A percentile compares a stretch with the other conserved stretches of the same genome.
phyloP scores from a whole-genome alignment of 176 grass and related monocot genomes.

The Bromus sterilis region DNA sequence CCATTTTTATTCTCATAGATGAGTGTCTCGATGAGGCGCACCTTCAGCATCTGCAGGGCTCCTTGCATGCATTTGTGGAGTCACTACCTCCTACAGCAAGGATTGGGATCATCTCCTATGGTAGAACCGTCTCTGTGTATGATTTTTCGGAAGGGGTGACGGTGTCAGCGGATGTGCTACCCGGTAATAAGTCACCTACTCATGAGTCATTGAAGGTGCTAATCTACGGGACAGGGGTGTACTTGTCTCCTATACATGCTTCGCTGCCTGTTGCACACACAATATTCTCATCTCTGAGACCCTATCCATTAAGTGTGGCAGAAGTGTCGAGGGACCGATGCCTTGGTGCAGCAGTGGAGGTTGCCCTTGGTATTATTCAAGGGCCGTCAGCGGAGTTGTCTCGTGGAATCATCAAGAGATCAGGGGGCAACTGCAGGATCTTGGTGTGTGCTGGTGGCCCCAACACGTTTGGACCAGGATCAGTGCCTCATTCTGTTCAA shows the following conservation, averaged over 20 bases:
- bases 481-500: constrained; percentile 65
- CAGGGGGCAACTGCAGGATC: constrained; percentile 94
- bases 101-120: constrained; percentile 88
- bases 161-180: constrained; percentile 72
- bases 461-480: constrained; percentile 86
- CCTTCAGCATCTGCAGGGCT: constrained; percentile 94
- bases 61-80: constrained; percentile 94
- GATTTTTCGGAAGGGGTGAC: constrained; percentile 89
- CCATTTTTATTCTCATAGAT: constrained; percentile 91
- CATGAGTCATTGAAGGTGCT: constrained; percentile 73
- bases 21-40: constrained; percentile 86
- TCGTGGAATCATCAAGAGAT: constrained; percentile 87
- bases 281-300: constrained; percentile 87
- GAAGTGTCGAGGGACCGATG: constrained; percentile 88
- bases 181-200: constrained; percentile 77
- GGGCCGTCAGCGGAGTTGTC: constrained; percentile 79
- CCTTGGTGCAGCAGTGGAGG: constrained; percentile 82
- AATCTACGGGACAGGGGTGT: constrained; percentile 83
- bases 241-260: constrained; percentile 85
- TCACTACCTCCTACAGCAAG: constrained; percentile 62
- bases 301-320: constrained; percentile 66
- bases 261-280: constrained; percentile 80
- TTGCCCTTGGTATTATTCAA: constrained; percentile 79
- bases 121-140: constrained; percentile 84
- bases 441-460: constrained; percentile 81